Evolutionary conservation across 164 flowering plant genomes (phyloP).

Genomic region (Liriodendron chinense): DNA sequence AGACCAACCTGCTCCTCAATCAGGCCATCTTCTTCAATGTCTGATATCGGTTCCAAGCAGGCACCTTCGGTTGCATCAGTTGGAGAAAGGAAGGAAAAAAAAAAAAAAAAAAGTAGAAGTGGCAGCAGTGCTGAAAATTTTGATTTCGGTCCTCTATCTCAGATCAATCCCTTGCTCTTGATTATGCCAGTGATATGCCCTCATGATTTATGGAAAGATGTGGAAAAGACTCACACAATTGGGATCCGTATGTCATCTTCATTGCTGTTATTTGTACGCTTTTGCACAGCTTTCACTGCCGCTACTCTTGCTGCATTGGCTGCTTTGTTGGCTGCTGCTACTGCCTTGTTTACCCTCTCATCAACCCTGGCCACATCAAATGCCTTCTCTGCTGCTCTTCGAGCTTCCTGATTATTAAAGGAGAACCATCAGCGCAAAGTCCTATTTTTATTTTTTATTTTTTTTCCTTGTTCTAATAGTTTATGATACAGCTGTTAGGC

Average conservation of each 20-base stretch:
- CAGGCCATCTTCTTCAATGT: constrained; percentile 9
- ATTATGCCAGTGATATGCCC: background rate
- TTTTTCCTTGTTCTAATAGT: too few species aligned
- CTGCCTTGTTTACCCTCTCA: constrained; percentile 78
- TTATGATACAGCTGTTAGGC: too few species aligned
- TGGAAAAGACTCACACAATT: constrained; percentile 22
- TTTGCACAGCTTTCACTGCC: constrained; percentile 89
- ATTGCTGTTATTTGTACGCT: constrained; percentile 39
- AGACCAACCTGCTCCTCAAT: constrained; percentile 20
- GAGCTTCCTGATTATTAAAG: constrained; percentile 65
- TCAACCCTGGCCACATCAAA: constrained; percentile 63
- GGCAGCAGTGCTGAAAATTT: background rate
- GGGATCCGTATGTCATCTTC: constrained; percentile 15
- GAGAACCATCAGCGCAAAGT: background rate
- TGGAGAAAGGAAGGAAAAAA: background rate
- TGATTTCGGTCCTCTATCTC: background rate
- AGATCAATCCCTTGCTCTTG: background rate
- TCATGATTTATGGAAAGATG: background rate
- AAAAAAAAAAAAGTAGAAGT: background rate
- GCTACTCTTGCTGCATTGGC: constrained; percentile 98
- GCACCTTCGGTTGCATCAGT: constrained; percentile 11
- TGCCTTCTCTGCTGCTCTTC: constrained; percentile 76
- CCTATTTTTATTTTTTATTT: too few species aligned
- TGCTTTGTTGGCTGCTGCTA: constrained; percentile 78
- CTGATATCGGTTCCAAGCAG: constrained; percentile 26